Conservation (phyloP, 192 early-diverging fungal genomes). For the Geosiphon pyriformis region DNA sequence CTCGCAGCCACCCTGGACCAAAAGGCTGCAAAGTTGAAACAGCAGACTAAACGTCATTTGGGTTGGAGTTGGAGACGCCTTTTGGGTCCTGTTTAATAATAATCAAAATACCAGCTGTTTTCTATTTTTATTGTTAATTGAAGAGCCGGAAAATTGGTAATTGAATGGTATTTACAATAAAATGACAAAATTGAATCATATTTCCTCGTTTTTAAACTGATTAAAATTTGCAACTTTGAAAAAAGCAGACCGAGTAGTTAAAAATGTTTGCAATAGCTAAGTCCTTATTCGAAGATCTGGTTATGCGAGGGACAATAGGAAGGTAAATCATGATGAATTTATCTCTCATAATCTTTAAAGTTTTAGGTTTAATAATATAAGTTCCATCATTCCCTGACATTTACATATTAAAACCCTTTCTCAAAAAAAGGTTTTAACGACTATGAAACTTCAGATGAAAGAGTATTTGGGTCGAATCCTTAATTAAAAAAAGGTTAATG, state of each 20-base stretch:
- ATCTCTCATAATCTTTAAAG: too few relatives aligned
- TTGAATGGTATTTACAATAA: background rate
- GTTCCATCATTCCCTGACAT: too few relatives aligned
- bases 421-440: too few relatives aligned
- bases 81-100: background rate
- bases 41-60: constrained; percentile 13
- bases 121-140: too few relatives aligned
- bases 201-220: background rate
- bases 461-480: background rate
- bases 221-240: too few relatives aligned
- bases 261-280: too few relatives aligned
- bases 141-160: background rate
- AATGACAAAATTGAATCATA: background rate
- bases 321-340: too few relatives aligned
- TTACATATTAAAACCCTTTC: too few relatives aligned
- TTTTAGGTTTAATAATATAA: too few relatives aligned
- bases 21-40: constrained; percentile 45
- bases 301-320: too few relatives aligned
- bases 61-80: constrained; percentile 4
- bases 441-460: background rate
- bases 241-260: too few relatives aligned
- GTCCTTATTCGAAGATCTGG: too few relatives aligned
- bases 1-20: constrained; percentile 43
- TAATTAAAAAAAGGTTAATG: background rate
- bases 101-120: background rate